Percentiles rank a stretch among this genome's conserved stretches.
These are phyloP conservation scores for Mortierella sp. DNA, from an alignment of 371 early-diverging fungal genomes.

Conservation along the genomic window DNA sequence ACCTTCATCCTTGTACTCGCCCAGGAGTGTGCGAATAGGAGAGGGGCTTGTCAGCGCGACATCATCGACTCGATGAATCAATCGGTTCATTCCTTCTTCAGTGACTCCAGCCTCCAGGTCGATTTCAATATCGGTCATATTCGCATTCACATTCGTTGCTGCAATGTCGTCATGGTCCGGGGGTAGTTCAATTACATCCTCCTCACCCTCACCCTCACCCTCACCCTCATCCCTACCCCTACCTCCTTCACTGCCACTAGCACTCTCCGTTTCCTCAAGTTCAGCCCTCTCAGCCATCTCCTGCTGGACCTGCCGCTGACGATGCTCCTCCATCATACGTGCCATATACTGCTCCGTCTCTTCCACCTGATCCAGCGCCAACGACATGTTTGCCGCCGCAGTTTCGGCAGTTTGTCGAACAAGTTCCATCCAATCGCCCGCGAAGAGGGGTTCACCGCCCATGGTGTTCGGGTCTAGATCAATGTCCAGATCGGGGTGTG, in stretches of 20 bases:
- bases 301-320: not conserved
- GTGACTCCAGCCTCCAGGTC: not conserved
- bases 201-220: conserved; percentile 13
- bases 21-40: conserved; percentile 2
- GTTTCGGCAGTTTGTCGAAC: conserved; percentile 36
- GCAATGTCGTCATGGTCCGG: not conserved
- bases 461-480: conserved; percentile 45
- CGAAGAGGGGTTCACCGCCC: conserved; percentile 49
- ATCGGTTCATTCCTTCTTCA: conserved; percentile 21
- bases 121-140: not conserved
- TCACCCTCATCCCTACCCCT: no score
- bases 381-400: conserved; percentile 44
- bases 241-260: not conserved
- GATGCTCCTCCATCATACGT: conserved; percentile 15
- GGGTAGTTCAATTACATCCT: conserved; percentile 2
- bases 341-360: conserved; percentile 38
- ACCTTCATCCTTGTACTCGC: conserved; percentile 26
- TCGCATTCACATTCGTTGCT: not conserved
- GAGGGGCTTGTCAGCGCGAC: conserved; percentile 10
- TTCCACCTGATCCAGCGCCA: conserved; percentile 49
- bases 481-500: conserved; percentile 48
- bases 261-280: not conserved
- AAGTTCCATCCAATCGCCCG: conserved; percentile 41
- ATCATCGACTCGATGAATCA: conserved; percentile 39
- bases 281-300: not conserved